phyloP scores from a whole-genome alignment of 306 rosid genomes.

The Rubus parviflorus region DNA sequence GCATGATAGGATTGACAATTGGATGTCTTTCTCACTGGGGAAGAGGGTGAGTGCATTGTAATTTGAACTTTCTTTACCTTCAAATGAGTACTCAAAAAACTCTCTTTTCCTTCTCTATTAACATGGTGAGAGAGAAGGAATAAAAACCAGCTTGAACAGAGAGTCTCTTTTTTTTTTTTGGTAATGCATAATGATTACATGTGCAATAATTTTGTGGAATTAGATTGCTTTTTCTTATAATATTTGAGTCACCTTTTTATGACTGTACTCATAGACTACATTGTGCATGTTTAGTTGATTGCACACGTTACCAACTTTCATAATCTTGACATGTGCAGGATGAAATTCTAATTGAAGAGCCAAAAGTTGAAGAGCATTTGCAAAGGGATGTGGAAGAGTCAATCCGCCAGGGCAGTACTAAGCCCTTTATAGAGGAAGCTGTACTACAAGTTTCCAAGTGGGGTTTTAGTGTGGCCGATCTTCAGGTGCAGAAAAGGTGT shows the following conservation, averaged over 20 bases:
- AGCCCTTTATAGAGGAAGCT: constrained; percentile 83
- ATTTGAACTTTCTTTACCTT: background rate
- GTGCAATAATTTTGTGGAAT: background rate
- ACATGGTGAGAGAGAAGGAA: background rate
- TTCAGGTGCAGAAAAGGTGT: constrained; percentile 74
- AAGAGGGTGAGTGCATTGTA: constrained; percentile 57
- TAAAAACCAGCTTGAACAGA: background rate
- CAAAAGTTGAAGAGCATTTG: constrained; percentile 60
- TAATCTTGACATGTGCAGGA: constrained; percentile 50
- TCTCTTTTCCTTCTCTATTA: background rate
- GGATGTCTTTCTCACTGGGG: constrained; percentile 60
- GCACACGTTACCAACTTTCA: constrained; percentile 5
- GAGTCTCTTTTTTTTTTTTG: background rate
- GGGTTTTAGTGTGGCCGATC: constrained; percentile 79
- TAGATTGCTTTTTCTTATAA: background rate
- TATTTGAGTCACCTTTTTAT: background rate
- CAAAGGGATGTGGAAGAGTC: constrained; percentile 91
- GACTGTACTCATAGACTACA: background rate
- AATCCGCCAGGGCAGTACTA: constrained; percentile 63
- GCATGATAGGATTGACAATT: constrained; percentile 68
- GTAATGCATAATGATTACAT: constrained; percentile 7
- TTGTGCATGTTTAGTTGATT: background rate
- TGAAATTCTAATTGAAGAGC: constrained; percentile 64
- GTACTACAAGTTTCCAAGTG: constrained; percentile 76
- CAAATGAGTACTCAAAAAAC: constrained; percentile 7